Base-by-base conservation (phyloP, 805 yeast genomes). In the Saccharomycopsis synnaedendra region DNA sequence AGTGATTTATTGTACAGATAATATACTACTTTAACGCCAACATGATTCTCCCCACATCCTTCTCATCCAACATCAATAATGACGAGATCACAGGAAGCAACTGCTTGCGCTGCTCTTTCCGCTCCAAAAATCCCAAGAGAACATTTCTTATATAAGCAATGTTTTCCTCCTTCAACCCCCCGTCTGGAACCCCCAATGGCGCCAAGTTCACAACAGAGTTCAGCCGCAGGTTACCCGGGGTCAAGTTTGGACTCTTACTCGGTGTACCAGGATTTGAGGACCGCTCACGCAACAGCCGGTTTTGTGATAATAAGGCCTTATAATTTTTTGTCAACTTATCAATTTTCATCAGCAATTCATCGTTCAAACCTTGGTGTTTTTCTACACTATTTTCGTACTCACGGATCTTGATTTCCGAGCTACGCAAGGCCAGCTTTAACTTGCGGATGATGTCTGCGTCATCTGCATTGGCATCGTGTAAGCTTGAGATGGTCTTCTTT, bases 81-180 rank as follows among this genome's bases (percentile, higher is more conserved):
- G 85, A 79, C 43, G 89, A 75, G 29, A 90, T 68, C 5, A 93
- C 97, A 0, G 97, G 97, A 33, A 93, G 66, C 40, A 90, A 70
- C 61, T 81, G 86, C 32, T 72, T 78, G 50, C 97, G 72, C 63
- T 89, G 97, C n/a, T 90, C 98, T 58, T 75, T 84, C 60, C 85
- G 96, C 58, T 89, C 96, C 47, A 93, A 64, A 60, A 84, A 93
- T 2, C 97, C 97, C 2, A 90, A 66, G n/a, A 90, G 63, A 3
- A 90, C 96, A 60, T 93, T 93, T 61, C 85, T 85, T 45, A 88
- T 71, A 60, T 90, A 90, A 8, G 94, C 85, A 27, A 82, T 70
- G 56, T 78, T 82, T 42, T 50, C 53, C 6, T 43, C 42, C 9
- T 42, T 42, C 29, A 47, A 9, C 7, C 35, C 19, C 11, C 69